These are phyloP conservation scores for Bryoerythrophyllum caledonicum DNA, from an alignment of 225 moss, liverwort and hornwort genomes.

Conservation along the genomic window DNA sequence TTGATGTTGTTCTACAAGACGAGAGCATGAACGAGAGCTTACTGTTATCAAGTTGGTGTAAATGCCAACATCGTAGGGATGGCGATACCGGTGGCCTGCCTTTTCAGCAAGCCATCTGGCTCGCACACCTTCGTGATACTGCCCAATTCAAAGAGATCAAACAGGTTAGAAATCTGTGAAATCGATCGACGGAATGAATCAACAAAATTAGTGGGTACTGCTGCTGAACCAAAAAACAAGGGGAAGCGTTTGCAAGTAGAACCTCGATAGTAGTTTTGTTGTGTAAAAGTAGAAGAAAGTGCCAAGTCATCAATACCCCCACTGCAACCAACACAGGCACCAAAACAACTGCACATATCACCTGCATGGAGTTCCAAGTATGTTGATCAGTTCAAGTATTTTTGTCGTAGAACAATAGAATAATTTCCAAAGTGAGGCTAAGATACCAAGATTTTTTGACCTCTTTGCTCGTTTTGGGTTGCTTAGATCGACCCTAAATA, in stretches of 20 bases:
- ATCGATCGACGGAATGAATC: background rate
- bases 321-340: constrained; percentile 84
- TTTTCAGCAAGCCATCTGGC: constrained; percentile 96
- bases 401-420: too few relatives aligned
- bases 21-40: constrained; percentile 22
- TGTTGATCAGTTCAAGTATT: background rate
- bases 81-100: constrained; percentile 88
- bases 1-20: background rate
- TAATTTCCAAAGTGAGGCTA: too few relatives aligned
- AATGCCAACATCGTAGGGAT: constrained; percentile 88
- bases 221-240: background rate
- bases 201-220: background rate
- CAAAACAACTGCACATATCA: constrained; percentile 75
- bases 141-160: constrained; percentile 22
- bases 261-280: constrained; percentile 99
- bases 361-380: constrained; percentile 47
- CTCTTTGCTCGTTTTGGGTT: too few relatives aligned
- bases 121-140: constrained; percentile 99
- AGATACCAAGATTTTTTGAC: too few relatives aligned
- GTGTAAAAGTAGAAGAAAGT: constrained; percentile 80
- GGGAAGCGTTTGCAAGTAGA: constrained; percentile 5
- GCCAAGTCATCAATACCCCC: constrained; percentile 87
- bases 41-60: constrained; percentile 73
- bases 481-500: too few relatives aligned
- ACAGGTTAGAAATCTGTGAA: background rate